Evolutionary conservation across 163 green algal species (phyloP).

Genomic region (Scenedesmus sp.): DNA sequence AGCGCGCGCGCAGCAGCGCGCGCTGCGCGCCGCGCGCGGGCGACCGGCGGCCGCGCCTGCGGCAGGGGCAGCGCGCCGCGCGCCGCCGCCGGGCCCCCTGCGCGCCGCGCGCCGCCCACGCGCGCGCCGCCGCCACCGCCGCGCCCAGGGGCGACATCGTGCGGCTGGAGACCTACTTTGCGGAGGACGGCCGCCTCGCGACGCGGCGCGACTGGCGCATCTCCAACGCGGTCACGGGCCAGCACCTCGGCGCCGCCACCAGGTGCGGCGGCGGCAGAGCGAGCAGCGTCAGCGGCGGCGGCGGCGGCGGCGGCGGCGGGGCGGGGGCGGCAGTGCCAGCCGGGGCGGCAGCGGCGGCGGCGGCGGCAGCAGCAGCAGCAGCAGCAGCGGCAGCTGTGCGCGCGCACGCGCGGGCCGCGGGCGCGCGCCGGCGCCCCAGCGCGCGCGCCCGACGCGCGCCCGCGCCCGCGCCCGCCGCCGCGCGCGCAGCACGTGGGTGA

Average conservation of each 20-base stretch:
- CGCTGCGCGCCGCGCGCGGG: no score
- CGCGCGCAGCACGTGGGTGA: constrained; percentile 88
- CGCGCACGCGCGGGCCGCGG: no score
- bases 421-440: no score
- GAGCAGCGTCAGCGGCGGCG: no score
- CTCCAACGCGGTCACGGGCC: constrained; percentile 56
- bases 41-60: no score
- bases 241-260: constrained; percentile 76
- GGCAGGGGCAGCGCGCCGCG: no score
- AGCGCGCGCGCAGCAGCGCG: no score
- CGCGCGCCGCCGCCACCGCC: no score
- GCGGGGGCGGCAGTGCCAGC: neutral
- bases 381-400: neutral
- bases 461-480: neutral
- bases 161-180: constrained; percentile 87
- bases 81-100: no score
- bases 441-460: no score
- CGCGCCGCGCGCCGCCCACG: no score
- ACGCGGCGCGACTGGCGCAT: constrained; percentile 86
- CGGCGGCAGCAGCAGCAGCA: neutral
- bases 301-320: neutral
- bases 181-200: constrained; percentile 78
- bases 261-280: no score
- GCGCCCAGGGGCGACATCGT: constrained; percentile 91
- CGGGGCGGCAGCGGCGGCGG: neutral